Evolutionary conservation across 2,329 filamentous ascomycete species (phyloP), one percentile per base, ranked within the genome.

Genomic region (Botrytis tulipae): DNA sequence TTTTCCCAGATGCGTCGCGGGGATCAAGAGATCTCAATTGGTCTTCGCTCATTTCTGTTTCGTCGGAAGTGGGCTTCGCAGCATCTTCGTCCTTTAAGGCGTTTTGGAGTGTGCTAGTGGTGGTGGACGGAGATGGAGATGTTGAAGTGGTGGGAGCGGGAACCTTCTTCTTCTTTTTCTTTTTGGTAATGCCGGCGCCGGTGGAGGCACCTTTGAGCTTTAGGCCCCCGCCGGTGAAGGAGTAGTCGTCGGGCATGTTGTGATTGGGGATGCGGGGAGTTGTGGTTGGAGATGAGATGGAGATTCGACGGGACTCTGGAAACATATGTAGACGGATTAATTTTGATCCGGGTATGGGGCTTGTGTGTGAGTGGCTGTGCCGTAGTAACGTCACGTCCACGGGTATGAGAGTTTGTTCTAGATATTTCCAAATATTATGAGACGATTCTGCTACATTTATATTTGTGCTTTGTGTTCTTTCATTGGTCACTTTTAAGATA

Each of bases 121-220:
- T 14, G 68, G 4, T 35, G 40, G 48, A n/a, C 29, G 29, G 40
- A 60, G 37, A 48, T 42, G 32, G 37, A 72, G 63, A 54, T n/a
- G 48, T 54, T 54, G 48, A n/a, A 16, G 71, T 61, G 4, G 61
- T 44, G 54, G 82, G 78, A 75, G 67, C 77, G 77, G 37, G 37
- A 40, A 67, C 80, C 67, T 72, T 77, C 77, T 84, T 84, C 76
- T 84, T 82, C 79, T 85, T 85, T 79, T 85, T 88, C 82, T 89
- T 88, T 82, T 91, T 92, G 81, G 90, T 92, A 80, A 92, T 90
- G 76, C 89, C 84, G 79, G 81, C 79, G 65, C 88, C 90, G 75
- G 87, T 84, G 79, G 90, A 91, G 75, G 85, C 88, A 79, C 94
- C 94, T 84, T 98, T 98, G 74, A 98, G 88, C 81, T 93, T 95